A percentile compares a stretch with the other conserved stretches of the same genome.
These are phyloP conservation scores for Nitzschia sp. DNA, from an alignment of 108 stramenopile genomes.

Conservation along the genomic window DNA sequence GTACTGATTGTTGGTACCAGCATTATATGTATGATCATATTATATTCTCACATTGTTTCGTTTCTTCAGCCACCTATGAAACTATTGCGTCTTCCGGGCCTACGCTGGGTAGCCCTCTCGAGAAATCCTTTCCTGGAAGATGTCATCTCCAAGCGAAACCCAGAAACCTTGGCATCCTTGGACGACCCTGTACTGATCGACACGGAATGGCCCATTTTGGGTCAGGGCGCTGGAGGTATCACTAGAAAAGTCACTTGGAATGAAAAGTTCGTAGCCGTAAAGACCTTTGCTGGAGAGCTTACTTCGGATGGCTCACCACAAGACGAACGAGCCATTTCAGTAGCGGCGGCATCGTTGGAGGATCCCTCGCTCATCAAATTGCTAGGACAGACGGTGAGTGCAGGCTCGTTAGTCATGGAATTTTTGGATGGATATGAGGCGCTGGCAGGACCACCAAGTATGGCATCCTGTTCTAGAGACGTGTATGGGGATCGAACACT, in stretches of 20 bases:
- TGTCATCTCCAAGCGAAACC: background rate
- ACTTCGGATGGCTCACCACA: conserved; percentile 65
- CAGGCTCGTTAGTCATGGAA: conserved; percentile 63
- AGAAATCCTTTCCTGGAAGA: conserved; percentile 53
- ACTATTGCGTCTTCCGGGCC: conserved; percentile 36
- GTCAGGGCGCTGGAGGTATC: conserved; percentile 60
- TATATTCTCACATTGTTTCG: background rate
- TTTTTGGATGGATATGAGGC: conserved; percentile 44
- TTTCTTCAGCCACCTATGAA: conserved; percentile 42
- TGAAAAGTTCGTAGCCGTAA: conserved; percentile 33
- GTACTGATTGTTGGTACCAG: background rate
- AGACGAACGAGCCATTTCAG: conserved; percentile 46
- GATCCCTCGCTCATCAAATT: conserved; percentile 41
- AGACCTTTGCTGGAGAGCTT: conserved; percentile 37
- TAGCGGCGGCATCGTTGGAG: conserved; percentile 26
- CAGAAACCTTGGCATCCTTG: background rate
- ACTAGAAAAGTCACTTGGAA: conserved; percentile 33
- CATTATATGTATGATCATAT: background rate
- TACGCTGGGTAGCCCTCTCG: conserved; percentile 55
- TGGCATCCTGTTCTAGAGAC: conserved; percentile 65
- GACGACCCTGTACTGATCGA: conserved; percentile 25
- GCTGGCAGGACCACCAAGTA: conserved; percentile 60
- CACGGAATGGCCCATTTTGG: conserved; percentile 34
- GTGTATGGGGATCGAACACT: conserved; percentile 32
- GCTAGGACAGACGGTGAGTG: conserved; percentile 39